phyloP scores from a whole-genome alignment of 2,329 filamentous ascomycete genomes.

The Xylariales sp. region DNA sequence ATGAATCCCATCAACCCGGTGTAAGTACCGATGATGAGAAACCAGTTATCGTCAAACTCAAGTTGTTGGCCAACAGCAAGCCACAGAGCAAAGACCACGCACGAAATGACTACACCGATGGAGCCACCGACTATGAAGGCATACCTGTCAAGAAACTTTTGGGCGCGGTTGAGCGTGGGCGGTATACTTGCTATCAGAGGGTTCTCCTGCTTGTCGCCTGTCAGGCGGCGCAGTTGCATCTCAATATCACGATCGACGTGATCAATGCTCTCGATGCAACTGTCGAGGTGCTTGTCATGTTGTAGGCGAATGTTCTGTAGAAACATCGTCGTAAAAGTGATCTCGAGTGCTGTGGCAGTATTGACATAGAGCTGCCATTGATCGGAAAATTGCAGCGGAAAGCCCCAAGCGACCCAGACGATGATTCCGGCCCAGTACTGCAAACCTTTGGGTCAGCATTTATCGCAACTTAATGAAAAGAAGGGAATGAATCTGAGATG shows the following conservation, averaged over 20 bases:
- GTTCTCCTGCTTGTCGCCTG: slow-evolving; percentile 29
- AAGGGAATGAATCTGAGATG: no score
- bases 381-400: slow-evolving; percentile 24
- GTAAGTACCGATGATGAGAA: slow-evolving; percentile 43
- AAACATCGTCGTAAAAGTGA: slow-evolving; percentile 35
- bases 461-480: no score
- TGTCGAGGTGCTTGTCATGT: slow-evolving; percentile 27
- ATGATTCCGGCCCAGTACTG: slow-evolving; percentile 31
- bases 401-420: slow-evolving; percentile 29
- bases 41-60: slow-evolving; percentile 39
- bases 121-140: slow-evolving; percentile 38
- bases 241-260: slow-evolving; percentile 31
- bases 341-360: slow-evolving; percentile 36
- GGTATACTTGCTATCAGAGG: slow-evolving; percentile 26
- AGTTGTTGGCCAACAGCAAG: slow-evolving; percentile 32
- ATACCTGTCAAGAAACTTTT: slow-evolving; percentile 36
- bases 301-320: slow-evolving; percentile 33
- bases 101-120: slow-evolving; percentile 32
- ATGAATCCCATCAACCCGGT: slow-evolving; percentile 40
- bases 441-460: no score
- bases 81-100: slow-evolving; percentile 33
- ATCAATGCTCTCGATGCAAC: slow-evolving; percentile 28
- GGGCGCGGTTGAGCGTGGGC: slow-evolving; percentile 26
- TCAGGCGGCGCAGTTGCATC: slow-evolving; percentile 27
- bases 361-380: slow-evolving; percentile 38